Evolutionary conservation across 305 asterid species (phyloP), one percentile per base, ranked within the genome.

Genomic region (Fraxinus sp.): DNA sequence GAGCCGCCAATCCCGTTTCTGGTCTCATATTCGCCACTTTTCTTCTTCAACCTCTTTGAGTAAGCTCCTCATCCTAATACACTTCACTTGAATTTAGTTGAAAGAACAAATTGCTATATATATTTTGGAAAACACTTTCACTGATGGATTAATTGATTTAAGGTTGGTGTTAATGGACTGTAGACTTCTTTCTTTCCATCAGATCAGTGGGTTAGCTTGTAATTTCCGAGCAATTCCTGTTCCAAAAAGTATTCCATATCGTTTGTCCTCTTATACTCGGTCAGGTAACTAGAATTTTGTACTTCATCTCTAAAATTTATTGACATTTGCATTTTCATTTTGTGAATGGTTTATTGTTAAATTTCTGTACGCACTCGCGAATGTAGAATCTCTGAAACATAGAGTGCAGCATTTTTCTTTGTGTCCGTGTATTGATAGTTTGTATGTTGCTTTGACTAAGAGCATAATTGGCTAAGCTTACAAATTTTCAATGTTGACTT

Each of bases 151-250:
- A 59, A 36, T 83, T 85, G 79, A 83, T 87, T 83, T 80, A 87
- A 88, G 91, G 88, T 71, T 79, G 80, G 80, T 86, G 84, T 86
- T 90, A 73, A 93, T 95, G 97, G 97, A 92, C 89, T 90, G 98
- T 87, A 90, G 93, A 85, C 80, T 88, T 83, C 80, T 89, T 55
- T 92, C 92, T 76, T 86, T 92, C 89, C 84, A 82, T 85, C 86
- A 87, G 88, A 84, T 86, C 87, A 46, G 86, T 81, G 86, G 87
- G 80, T 84, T 91, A 49, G 28, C 85, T 75, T 75, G 86, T 77
- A 80, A 79, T 86, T 83, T 85, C 70, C 83, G 43, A 18, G 77
- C 75, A 71, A 86, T 86, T 79, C 80, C 86, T 73, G 72, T 84
- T 33, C 79, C 89, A 80, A 70, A 84, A 37, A 81, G 80, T n/a